A percentile compares a stretch with the other conserved stretches of the same genome.
Conservation (phyloP, 208 protist genomes). For the Trichomonas vaginalis region DNA sequence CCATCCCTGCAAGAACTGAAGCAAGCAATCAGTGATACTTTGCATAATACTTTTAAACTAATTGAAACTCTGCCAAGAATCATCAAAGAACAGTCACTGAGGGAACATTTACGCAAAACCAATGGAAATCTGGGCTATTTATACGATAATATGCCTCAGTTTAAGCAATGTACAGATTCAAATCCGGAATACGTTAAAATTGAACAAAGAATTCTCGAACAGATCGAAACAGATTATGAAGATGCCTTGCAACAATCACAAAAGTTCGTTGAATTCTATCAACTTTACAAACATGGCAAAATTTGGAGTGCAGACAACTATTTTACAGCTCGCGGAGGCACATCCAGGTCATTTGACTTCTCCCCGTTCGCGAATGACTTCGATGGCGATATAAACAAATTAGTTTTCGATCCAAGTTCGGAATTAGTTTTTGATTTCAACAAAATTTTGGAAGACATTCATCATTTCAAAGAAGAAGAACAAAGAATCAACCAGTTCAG, state of each 20-base stretch:
- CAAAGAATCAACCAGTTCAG: background rate
- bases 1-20: background rate
- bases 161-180: background rate
- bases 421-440: slow-evolving; percentile 14
- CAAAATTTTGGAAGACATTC: background rate
- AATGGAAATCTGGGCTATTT: background rate
- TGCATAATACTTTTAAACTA: background rate
- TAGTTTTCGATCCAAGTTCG: background rate
- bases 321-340: background rate
- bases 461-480: background rate
- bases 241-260: background rate
- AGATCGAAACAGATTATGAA: background rate
- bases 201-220: background rate
- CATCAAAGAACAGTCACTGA: background rate
- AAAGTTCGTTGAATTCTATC: background rate
- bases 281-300: background rate
- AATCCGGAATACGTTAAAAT: background rate
- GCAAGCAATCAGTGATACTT: background rate
- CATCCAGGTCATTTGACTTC: background rate
- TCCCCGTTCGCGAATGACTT: background rate
- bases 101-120: background rate
- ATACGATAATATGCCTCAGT: background rate
- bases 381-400: background rate
- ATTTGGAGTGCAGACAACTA: background rate
- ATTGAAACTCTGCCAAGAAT: background rate